These are phyloP conservation scores for Termitomyces sp. DNA, from an alignment of 768 basidiomycete species.

Conservation along the genomic window DNA sequence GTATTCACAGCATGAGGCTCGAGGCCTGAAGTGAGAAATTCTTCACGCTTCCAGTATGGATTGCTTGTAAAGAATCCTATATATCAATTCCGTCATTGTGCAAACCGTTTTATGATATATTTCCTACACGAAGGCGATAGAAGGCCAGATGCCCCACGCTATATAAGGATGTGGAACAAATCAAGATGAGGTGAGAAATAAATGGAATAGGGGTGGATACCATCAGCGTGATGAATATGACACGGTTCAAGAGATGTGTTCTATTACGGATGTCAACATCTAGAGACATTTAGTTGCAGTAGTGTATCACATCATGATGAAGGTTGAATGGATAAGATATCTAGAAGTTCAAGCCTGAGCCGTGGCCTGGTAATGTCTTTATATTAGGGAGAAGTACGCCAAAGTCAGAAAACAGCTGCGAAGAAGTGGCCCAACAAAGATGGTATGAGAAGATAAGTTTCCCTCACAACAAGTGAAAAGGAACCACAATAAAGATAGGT, in stretches of 20 bases:
- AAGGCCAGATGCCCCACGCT: background rate
- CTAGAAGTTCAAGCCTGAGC: background rate
- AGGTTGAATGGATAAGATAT: background rate
- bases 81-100: background rate
- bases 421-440: background rate
- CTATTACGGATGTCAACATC: too few relatives aligned
- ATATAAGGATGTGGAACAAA: background rate
- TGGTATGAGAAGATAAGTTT: background rate
- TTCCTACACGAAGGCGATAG: background rate
- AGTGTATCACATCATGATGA: too few relatives aligned
- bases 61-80: background rate
- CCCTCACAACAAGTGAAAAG: background rate
- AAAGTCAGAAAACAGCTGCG: background rate
- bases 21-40: background rate
- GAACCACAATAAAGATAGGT: conserved; percentile 23
- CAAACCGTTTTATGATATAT: background rate
- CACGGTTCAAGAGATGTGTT: background rate
- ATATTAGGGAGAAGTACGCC: background rate
- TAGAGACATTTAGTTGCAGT: too few relatives aligned
- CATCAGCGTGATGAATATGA: background rate
- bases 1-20: background rate
- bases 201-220: background rate
- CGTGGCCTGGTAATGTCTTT: background rate
- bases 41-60: background rate
- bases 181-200: background rate